phyloP scores from a whole-genome alignment of 148 eudicot genomes.

The Vaccinium myrtillus region DNA sequence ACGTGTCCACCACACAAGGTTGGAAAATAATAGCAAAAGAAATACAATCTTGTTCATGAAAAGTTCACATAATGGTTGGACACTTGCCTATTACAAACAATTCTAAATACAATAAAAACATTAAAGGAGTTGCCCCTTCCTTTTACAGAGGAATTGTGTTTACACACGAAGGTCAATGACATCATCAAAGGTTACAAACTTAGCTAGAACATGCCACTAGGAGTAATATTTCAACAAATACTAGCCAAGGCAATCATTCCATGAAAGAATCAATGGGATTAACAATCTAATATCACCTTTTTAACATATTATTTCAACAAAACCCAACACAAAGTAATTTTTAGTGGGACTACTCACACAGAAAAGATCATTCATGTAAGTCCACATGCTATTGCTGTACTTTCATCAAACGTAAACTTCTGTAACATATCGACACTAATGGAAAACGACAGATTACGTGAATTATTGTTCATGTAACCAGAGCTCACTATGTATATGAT shows the following conservation, averaged over 20 bases:
- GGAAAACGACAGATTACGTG: not conserved
- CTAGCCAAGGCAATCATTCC: not conserved
- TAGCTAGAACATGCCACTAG: not conserved
- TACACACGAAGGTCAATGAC: not conserved
- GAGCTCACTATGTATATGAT: not conserved
- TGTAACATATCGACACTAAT: not conserved
- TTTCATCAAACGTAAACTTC: not conserved
- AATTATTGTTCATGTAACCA: not conserved
- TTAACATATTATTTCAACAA: not conserved
- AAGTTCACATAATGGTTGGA: not conserved
- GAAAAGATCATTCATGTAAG: not conserved
- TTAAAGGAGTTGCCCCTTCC: not conserved
- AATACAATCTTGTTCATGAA: not conserved
- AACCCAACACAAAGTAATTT: not conserved
- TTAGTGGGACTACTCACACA: not conserved
- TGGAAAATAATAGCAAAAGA: not conserved
- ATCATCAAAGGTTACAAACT: not conserved
- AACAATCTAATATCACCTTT: not conserved
- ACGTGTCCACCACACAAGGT: not conserved
- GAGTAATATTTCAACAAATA: no score
- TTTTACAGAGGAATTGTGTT: not conserved
- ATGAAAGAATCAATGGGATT: not conserved
- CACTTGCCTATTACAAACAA: not conserved
- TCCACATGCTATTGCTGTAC: not conserved
- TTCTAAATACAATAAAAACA: not conserved